These are phyloP conservation scores for Ogataea angusta DNA, from an alignment of 805 yeast species.

Conservation along the genomic window DNA sequence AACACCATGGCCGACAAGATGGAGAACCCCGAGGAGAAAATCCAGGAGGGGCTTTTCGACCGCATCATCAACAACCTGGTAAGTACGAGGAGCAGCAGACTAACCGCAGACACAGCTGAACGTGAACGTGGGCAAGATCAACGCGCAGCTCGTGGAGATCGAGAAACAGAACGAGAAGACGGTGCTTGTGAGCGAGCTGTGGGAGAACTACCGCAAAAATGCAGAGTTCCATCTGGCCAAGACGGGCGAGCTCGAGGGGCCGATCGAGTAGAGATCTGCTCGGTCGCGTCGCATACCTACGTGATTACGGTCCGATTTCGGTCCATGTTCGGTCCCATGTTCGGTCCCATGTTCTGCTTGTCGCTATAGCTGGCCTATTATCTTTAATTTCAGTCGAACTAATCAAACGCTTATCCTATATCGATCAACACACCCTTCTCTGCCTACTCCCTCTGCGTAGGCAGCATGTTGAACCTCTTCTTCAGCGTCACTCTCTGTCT, in stretches of 20 bases:
- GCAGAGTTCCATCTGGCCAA: conserved; percentile 67
- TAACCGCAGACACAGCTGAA: conserved; percentile 59
- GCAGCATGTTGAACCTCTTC: conserved; percentile 87
- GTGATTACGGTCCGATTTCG: too few relatives aligned
- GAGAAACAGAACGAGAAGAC: conserved; percentile 65
- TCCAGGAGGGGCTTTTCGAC: conserved; percentile 68
- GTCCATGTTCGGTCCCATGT: too few relatives aligned
- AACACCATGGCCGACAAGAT: conserved; percentile 33
- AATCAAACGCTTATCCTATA: too few relatives aligned
- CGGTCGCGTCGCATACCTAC: too few relatives aligned
- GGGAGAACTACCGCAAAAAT: conserved; percentile 72
- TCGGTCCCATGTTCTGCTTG: too few relatives aligned
- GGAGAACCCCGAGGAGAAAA: conserved; percentile 87
- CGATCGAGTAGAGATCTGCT: conserved; percentile 22
- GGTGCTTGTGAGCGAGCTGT: conserved; percentile 70
- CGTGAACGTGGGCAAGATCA: conserved; percentile 63
- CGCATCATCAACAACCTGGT: conserved; percentile 77
- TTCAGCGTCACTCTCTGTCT: conserved; percentile 98
- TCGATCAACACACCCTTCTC: too few relatives aligned
- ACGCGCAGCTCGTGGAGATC: conserved; percentile 56
- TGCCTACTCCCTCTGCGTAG: conserved; percentile 60
- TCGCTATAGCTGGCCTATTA: neutral
- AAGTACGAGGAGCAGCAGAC: conserved; percentile 33
- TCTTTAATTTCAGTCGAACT: too few relatives aligned
- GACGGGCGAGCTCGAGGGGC: conserved; percentile 52